These are phyloP conservation scores for Carex arenaria DNA, from an alignment of 202 grass and related monocot species.

Conservation along the genomic window DNA sequence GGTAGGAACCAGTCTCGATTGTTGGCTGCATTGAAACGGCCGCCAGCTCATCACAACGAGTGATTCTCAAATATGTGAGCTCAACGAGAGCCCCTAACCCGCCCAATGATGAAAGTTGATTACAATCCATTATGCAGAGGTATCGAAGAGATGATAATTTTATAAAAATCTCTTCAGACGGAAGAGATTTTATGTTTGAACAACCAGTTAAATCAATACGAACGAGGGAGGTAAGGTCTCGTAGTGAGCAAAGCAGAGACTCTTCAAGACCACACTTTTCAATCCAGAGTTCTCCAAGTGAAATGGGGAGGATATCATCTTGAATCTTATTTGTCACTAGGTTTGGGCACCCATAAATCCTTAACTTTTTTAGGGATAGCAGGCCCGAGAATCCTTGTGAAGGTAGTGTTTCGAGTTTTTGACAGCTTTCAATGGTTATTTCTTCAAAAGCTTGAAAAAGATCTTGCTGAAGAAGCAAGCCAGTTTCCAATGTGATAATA, in stretches of 20 bases:
- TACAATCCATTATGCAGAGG: background rate
- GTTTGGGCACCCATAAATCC: background rate
- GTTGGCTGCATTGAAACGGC: background rate
- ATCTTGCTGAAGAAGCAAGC: background rate
- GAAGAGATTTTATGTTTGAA: constrained; percentile 23
- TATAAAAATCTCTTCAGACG: constrained; percentile 18
- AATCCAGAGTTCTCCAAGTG: constrained; percentile 14
- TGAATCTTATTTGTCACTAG: background rate
- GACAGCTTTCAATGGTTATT: background rate
- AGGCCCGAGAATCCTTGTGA: background rate
- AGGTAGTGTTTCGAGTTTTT: constrained; percentile 16
- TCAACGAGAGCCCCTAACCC: constrained; percentile 25
- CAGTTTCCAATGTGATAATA: constrained; percentile 1
- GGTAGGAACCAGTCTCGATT: background rate
- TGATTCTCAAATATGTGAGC: constrained; percentile 5
- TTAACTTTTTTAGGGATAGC: constrained; percentile 1
- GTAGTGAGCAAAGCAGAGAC: background rate
- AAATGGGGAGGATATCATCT: constrained; percentile 8
- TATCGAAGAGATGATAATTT: background rate
- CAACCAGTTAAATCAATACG: background rate
- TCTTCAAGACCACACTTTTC: background rate
- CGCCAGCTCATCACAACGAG: background rate
- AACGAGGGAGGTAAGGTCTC: constrained; percentile 8
- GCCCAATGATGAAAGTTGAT: constrained; percentile 16
- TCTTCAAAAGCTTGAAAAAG: constrained; percentile 10